A percentile compares a stretch with the other conserved stretches of the same genome.
phyloP scores from a whole-genome alignment of 345 rosid genomes.

The Sonneratia alba region DNA sequence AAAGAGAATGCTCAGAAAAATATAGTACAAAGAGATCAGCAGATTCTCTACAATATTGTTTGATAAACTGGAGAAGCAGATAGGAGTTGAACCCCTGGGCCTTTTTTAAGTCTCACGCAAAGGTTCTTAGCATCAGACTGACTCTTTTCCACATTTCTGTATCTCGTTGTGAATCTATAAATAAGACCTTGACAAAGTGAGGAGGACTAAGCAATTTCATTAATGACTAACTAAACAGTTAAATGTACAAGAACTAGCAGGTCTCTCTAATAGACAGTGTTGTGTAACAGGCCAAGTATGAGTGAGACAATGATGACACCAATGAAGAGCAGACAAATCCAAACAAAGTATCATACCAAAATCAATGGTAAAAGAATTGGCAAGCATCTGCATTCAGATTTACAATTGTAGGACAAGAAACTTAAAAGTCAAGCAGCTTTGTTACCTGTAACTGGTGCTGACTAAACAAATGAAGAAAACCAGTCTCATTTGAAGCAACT shows the following conservation, averaged over 20 bases:
- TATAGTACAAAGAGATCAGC: too few relatives aligned
- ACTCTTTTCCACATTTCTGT: neutral
- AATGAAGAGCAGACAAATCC: neutral
- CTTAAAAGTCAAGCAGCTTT: neutral
- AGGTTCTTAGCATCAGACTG: neutral
- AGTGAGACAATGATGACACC: neutral
- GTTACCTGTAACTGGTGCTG: slow-evolving; percentile 80
- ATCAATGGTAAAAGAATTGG: neutral
- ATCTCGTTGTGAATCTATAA: neutral
- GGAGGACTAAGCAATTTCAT: neutral
- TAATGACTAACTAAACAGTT: too few relatives aligned
- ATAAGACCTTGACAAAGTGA: neutral
- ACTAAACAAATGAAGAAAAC: slow-evolving; percentile 72
- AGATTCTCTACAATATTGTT: neutral
- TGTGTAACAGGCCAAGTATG: neutral
- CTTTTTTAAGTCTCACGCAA: neutral
- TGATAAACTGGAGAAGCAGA: neutral
- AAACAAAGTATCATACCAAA: neutral
- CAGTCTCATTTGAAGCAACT: slow-evolving; percentile 56
- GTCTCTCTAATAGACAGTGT: neutral
- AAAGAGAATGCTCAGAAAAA: too few relatives aligned
- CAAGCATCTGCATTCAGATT: neutral
- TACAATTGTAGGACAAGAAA: neutral
- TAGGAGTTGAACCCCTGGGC: neutral
- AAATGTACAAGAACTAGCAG: neutral